These are phyloP conservation scores for Simmondsia chinensis DNA, from an alignment of 148 eudicot species.

Conservation along the genomic window DNA sequence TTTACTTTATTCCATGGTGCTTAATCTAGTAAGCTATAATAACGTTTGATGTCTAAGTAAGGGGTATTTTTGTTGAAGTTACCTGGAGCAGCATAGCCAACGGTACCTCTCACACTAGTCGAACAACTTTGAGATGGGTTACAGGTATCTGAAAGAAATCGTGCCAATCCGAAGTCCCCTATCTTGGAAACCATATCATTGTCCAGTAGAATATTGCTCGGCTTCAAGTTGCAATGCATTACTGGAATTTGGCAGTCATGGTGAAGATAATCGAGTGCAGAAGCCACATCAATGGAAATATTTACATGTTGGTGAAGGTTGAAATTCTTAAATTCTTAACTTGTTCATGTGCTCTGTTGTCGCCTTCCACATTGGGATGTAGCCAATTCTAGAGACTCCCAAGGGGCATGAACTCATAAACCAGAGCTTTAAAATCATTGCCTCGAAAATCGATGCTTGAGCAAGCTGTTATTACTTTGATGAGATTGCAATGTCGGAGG, in stretches of 20 bases:
- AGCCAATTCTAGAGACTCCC: conserved; percentile 18
- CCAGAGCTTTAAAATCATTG: conserved; percentile 15
- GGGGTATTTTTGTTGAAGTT: background rate
- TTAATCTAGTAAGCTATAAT: background rate
- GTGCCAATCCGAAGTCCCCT: conserved; percentile 27
- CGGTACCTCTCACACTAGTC: conserved; percentile 14
- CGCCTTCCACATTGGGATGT: background rate
- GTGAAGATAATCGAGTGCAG: conserved; percentile 20
- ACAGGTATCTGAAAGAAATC: conserved; percentile 2
- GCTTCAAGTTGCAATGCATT: conserved; percentile 23
- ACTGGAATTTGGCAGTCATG: conserved; percentile 7
- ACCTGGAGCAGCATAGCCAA: conserved; percentile 28
- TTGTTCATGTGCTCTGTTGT: too few species aligned
- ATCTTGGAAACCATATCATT: conserved; percentile 20
- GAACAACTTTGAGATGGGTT: conserved; percentile 11
- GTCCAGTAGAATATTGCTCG: conserved; percentile 23
- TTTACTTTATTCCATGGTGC: background rate
- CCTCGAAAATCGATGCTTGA: conserved; percentile 12
- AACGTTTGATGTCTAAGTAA: background rate
- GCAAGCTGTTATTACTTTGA: conserved; percentile 16
- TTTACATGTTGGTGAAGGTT: conserved; percentile 5
- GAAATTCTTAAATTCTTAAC: background rate
- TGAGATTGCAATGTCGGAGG: conserved; percentile 16
- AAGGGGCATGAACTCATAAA: conserved; percentile 13
- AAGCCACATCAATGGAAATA: conserved; percentile 18